Evolutionary conservation across 352 stramenopile genomes (phyloP), one percentile per base, ranked within the genome.

Genomic region (Pythium aristosporum): DNA sequence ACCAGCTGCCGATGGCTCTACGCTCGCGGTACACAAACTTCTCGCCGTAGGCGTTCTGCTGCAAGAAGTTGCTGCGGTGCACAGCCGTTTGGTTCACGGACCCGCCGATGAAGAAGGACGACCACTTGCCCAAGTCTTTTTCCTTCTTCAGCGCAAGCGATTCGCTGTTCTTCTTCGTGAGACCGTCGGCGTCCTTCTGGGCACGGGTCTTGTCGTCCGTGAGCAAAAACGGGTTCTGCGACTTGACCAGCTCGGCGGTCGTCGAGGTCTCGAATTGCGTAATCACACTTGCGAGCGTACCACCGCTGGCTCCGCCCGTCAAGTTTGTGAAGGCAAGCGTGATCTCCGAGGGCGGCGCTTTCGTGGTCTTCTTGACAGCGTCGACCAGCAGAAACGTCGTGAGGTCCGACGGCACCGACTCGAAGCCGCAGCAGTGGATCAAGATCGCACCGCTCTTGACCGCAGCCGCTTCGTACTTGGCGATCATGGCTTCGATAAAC

Each of bases 341-440:
- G 5, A 90, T 52, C 2, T 69, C 62, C 16, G 72, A 69, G 21
- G 75, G 79, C 20, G 49, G 36, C 37, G 65, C 77, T 15, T 85
- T 73, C 30, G 67, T 65, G 9, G 85, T 79, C 50, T 85, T 64
- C 42, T 74, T 71, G 42, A 97, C 82, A 25, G 72, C 67, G 50
- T 97, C 77, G 18, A 78, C 67, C 18, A 96, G 41, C 21, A 92
- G 67, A 49, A 89, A 80, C 52, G 81, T 82, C 48, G 83, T 87
- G 8, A 97, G 60, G 70, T 97, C 88, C 64, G 85, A 95, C 16
- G 91, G 89, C 57, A 98, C 85, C 23, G 75, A 94, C 73, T 98
- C 92, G 68, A 94, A 89, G 36, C 91, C 91, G 63, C 88, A 96
- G 59, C 93, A 91, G 58, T 89, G 83, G 25, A 98, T 79, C 25